These are phyloP conservation scores for Paraglomus brasilianum DNA, from an alignment of 192 early-diverging fungal species.

Conservation along the genomic window DNA sequence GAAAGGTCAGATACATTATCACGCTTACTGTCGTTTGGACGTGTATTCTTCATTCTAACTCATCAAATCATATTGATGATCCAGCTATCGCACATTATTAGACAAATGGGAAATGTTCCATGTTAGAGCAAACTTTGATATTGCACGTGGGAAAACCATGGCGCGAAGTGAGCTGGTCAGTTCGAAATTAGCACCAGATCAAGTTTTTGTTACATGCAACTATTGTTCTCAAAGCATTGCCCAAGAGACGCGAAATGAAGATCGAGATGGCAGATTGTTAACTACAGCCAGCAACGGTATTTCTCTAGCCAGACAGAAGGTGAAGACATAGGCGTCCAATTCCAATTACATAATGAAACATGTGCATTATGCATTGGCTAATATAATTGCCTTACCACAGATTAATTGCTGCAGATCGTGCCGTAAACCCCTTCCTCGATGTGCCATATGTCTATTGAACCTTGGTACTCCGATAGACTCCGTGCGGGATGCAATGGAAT, in stretches of 20 bases:
- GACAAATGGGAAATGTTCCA: slow-evolving; percentile 89
- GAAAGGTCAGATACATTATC: slow-evolving; percentile 49
- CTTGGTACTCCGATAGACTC: slow-evolving; percentile 68
- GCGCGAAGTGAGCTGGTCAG: slow-evolving; percentile 48
- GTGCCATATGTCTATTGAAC: slow-evolving; percentile 61
- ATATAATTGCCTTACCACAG: slow-evolving; percentile 32
- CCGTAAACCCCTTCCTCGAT: slow-evolving; percentile 60
- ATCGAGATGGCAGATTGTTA: slow-evolving; percentile 49
- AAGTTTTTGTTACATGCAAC: slow-evolving; percentile 84
- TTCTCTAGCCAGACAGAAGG: slow-evolving; percentile 38
- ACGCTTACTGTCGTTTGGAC: neutral
- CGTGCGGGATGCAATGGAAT: slow-evolving; percentile 40
- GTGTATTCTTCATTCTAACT: neutral
- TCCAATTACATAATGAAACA: neutral
- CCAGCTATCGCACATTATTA: slow-evolving; percentile 80
- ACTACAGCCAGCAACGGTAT: slow-evolving; percentile 35
- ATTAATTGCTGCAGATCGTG: slow-evolving; percentile 62
- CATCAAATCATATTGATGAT: neutral
- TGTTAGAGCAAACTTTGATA: slow-evolving; percentile 88
- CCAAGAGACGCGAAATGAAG: slow-evolving; percentile 49
- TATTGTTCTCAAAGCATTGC: slow-evolving; percentile 75
- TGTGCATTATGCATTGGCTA: neutral
- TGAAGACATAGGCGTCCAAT: slow-evolving; percentile 5
- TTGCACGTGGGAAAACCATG: slow-evolving; percentile 68
- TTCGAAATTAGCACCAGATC: slow-evolving; percentile 63